These are phyloP conservation scores for Avena atlantica DNA, from an alignment of 176 grass and related monocot genomes.

Conservation along the genomic window DNA sequence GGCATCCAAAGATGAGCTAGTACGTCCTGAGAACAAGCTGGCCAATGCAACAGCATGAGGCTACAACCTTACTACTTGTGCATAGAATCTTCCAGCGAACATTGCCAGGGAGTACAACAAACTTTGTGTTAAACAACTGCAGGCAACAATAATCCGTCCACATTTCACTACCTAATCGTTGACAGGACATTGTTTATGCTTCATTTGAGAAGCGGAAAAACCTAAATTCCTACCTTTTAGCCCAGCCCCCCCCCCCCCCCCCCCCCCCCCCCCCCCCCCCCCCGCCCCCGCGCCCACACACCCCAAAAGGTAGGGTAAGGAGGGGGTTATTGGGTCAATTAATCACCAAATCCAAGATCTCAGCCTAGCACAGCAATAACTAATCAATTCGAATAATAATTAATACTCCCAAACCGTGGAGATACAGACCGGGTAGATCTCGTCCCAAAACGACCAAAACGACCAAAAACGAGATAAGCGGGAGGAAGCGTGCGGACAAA, in stretches of 20 bases:
- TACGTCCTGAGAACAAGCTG: background rate
- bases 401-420: background rate
- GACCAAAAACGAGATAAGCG: background rate
- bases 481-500: background rate
- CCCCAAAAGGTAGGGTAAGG: no score
- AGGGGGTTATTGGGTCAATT: background rate
- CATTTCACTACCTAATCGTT: slow-evolving; percentile 35
- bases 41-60: slow-evolving; percentile 31
- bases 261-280: no score
- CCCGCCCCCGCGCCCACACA: no score
- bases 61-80: slow-evolving; percentile 21
- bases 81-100: slow-evolving; percentile 34
- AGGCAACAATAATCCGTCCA: slow-evolving; percentile 24
- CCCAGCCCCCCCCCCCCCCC: no score
- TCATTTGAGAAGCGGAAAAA: background rate
- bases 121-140: slow-evolving; percentile 29
- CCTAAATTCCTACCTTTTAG: slow-evolving; percentile 9
- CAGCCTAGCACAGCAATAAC: background rate
- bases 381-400: background rate
- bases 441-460: slow-evolving; percentile 8
- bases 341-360: slow-evolving; percentile 14
- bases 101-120: slow-evolving; percentile 35
- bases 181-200: background rate
- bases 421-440: slow-evolving; percentile 37
- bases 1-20: slow-evolving; percentile 42